Conservation (phyloP, 2,329 filamentous ascomycete genomes). For the Graphiopsis chlorocephala region DNA sequence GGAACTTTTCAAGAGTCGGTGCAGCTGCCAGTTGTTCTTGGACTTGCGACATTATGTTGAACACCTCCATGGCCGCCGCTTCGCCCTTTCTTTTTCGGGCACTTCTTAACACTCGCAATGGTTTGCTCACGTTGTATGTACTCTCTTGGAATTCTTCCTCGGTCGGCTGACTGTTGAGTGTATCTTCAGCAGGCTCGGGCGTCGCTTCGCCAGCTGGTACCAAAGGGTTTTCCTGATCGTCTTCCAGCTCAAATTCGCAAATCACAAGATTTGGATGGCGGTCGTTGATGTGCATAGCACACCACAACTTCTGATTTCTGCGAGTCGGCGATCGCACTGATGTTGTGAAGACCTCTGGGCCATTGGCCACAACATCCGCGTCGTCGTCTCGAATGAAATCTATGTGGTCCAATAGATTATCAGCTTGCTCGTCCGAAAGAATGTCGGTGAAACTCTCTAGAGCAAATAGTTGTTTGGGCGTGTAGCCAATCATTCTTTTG, state of each 20-base stretch:
- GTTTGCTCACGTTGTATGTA: slow-evolving; percentile 71
- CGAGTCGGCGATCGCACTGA: slow-evolving; percentile 59
- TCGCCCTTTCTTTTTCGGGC: slow-evolving; percentile 74
- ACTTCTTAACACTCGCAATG: slow-evolving; percentile 71
- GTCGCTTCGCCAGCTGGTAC: slow-evolving; percentile 58
- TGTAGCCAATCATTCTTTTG: slow-evolving; percentile 69
- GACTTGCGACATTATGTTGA: slow-evolving; percentile 88
- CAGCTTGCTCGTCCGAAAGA: slow-evolving; percentile 75
- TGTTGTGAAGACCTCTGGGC: slow-evolving; percentile 81
- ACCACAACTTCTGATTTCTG: slow-evolving; percentile 72
- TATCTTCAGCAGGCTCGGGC: slow-evolving; percentile 68
- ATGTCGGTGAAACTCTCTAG: slow-evolving; percentile 79
- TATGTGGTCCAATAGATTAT: slow-evolving; percentile 80
- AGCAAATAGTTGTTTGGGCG: slow-evolving; percentile 71
- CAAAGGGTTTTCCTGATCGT: slow-evolving; percentile 67
- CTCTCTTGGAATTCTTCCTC: slow-evolving; percentile 71
- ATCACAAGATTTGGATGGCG: slow-evolving; percentile 69
- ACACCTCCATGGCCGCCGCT: slow-evolving; percentile 82
- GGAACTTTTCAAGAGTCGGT: slow-evolving; percentile 65
- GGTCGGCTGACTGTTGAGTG: slow-evolving; percentile 69
- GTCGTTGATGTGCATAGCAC: slow-evolving; percentile 75
- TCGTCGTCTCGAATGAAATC: slow-evolving; percentile 85
- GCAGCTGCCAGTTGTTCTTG: slow-evolving; percentile 81
- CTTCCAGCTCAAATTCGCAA: slow-evolving; percentile 85
- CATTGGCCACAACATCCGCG: slow-evolving; percentile 69